phyloP scores from a whole-genome alignment of 345 rosid genomes.

The Heritiera fomes region DNA sequence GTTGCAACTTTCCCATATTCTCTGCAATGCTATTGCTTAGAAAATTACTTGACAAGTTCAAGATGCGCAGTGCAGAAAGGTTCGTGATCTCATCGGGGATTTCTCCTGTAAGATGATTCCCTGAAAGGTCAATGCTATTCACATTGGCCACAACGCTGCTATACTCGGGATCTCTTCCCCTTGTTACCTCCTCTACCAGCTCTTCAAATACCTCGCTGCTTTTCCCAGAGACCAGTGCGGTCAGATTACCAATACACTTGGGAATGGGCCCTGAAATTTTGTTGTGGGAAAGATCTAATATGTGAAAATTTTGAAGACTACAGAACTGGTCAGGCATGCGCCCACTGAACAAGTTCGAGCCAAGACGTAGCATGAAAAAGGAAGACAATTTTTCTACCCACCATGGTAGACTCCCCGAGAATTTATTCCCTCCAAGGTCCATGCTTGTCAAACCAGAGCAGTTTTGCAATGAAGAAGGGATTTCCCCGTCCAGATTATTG shows the following conservation, averaged over 20 bases:
- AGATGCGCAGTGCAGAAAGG: conserved; percentile 31
- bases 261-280: conserved; percentile 45
- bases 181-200: conserved; percentile 35
- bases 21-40: conserved; percentile 34
- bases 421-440: conserved; percentile 53
- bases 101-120: conserved; percentile 43
- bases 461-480: conserved; percentile 52
- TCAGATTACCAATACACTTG: conserved; percentile 42
- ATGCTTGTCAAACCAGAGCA: conserved; percentile 46
- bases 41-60: conserved; percentile 41
- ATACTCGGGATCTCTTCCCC: conserved; percentile 32
- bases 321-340: conserved; percentile 37
- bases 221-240: conserved; percentile 30
- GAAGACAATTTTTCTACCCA: conserved; percentile 39
- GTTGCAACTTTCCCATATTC: conserved; percentile 27
- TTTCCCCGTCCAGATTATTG: conserved; percentile 44
- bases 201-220: conserved; percentile 35
- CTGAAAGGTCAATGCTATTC: conserved; percentile 41
- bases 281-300: conserved; percentile 53
- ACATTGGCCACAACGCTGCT: conserved; percentile 20
- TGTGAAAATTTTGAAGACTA: conserved; percentile 41
- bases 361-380: conserved; percentile 44
- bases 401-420: conserved; percentile 43
- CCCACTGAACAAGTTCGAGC: conserved; percentile 38
- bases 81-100: conserved; percentile 35